Conservation (phyloP, 495 filamentous ascomycete species). For the Annulohypoxylon nitens region DNA sequence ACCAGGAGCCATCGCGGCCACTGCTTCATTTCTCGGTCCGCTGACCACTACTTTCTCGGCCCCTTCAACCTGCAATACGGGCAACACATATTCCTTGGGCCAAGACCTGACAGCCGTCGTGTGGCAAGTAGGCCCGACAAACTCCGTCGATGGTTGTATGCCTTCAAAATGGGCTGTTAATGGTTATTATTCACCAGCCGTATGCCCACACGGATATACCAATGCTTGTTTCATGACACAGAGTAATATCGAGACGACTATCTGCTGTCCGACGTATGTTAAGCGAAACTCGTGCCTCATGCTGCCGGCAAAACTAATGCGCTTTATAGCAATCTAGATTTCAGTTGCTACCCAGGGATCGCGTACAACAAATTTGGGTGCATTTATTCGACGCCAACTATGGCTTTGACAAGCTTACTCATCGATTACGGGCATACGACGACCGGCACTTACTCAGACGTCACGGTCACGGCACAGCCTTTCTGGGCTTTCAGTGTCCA, state of each 20-base stretch:
- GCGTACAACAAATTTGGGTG: conserved; percentile 13
- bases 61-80: conserved; percentile 51
- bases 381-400: not conserved
- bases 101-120: not conserved
- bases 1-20: conserved; percentile 12
- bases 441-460: not conserved
- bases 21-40: conserved; percentile 14
- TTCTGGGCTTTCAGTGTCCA: conserved; percentile 14
- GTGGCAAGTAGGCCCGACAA: conserved; percentile 43
- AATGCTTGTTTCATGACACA: conserved; percentile 12
- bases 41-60: conserved; percentile 27
- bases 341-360: conserved; percentile 2
- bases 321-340: not conserved
- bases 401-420: not conserved
- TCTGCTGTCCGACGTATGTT: conserved; percentile 28
- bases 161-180: conserved; percentile 26
- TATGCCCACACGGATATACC: conserved; percentile 22
- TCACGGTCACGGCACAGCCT: not conserved
- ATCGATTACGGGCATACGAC: not conserved
- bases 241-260: conserved; percentile 8
- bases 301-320: not conserved
- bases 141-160: conserved; percentile 14
- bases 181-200: conserved; percentile 33
- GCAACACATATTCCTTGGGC: conserved; percentile 52
- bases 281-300: not conserved